Percentiles rank a stretch among this genome's conserved stretches.
phyloP scores from a whole-genome alignment of 2,329 filamentous ascomycete species.

The Neopestalotiopsis sp. region DNA sequence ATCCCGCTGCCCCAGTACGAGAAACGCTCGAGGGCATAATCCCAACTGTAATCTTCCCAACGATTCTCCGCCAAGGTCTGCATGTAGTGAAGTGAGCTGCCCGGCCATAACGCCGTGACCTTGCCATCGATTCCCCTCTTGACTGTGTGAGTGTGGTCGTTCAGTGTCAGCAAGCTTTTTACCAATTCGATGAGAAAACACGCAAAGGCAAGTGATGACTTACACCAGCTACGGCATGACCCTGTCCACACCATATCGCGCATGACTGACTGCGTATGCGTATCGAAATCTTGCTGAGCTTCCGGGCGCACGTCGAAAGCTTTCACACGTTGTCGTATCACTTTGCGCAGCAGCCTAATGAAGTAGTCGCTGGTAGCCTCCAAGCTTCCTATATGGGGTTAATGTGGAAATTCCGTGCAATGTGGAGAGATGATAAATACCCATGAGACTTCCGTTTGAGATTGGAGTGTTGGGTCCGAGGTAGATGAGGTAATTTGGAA shows the following conservation, averaged over 20 bases:
- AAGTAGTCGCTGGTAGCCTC: neutral
- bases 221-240: neutral
- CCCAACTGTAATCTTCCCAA: neutral
- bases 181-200: too few relatives aligned
- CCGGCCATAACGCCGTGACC: neutral
- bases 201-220: neutral
- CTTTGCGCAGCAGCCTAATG: neutral
- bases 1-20: constrained; percentile 1
- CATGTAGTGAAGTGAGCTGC: neutral
- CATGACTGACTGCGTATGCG: neutral
- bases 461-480: neutral
- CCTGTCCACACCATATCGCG: neutral
- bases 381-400: neutral
- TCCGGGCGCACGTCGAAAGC: neutral
- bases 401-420: neutral
- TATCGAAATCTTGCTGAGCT: neutral
- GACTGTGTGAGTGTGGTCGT: neutral
- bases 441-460: neutral
- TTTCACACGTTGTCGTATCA: neutral
- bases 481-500: neutral
- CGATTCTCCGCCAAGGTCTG: neutral
- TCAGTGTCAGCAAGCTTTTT: too few relatives aligned
- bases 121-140: neutral
- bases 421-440: neutral
- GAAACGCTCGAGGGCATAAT: neutral